Evolutionary conservation across 352 stramenopile genomes (phyloP), one percentile per base, ranked within the genome.

Genomic region (Phytophthora cactorum): DNA sequence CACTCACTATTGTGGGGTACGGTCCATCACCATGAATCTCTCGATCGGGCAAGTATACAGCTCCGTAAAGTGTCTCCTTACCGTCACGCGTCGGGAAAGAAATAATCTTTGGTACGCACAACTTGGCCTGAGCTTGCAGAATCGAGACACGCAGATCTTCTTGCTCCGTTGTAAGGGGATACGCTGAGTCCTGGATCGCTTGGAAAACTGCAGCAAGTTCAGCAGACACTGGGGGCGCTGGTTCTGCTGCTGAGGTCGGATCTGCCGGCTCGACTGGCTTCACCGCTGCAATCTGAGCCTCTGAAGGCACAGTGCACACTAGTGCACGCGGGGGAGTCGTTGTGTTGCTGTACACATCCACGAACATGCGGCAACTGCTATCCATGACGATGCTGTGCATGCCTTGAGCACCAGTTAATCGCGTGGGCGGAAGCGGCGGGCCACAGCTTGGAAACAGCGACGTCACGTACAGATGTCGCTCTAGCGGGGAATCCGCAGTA

Each of bases 1-100:
- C 95, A 39, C 92, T 93, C 57, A 98, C 97, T 49, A 99, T 88
- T 38, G 96, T 93, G 28, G 97, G 96, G 80, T 98, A 98, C 28
- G 96, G 96, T 2, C 95, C 94, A 22, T 85, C 73, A 3, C 96
- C 96, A 70, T 98, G 83, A 34, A 93, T 74, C 25, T 67, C 53
- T 1, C 79, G 63, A 70, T 99, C 91, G 1, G 97, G 97, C 36
- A 87, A 71, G 75, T 99, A 99, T 10, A 99, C 63, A n/a, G 95
- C 96, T 58, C 90, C 91, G 63, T 97, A 96, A 5, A 99, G 78
- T 22, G 74, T 96, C 61, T 90, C 86, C 27, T 81, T 79, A 9
- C 87, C 88, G 59, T 98, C 92, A 10, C 89, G 87, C 0, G 91
- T 95, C n/a, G 84, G 87, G 61, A 96, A 79, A 36, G 80, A 85